These are phyloP conservation scores for Nicotiana rustica DNA, from an alignment of 305 asterid species.

Conservation along the genomic window DNA sequence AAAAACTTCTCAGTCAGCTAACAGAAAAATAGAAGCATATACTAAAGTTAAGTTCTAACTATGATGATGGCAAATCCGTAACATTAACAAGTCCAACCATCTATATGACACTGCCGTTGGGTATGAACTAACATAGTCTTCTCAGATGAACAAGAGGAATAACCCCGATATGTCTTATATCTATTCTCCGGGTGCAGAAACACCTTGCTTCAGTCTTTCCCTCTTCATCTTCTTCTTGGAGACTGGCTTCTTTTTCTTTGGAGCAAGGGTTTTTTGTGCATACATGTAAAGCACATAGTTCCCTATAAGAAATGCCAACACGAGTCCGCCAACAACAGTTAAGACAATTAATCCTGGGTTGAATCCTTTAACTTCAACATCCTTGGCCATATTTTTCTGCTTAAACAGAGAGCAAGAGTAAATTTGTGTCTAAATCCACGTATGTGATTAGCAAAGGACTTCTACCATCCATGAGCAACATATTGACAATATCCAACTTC, in stretches of 20 bases:
- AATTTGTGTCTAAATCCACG: not conserved
- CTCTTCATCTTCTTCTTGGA: constrained; percentile 96
- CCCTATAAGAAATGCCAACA: constrained; percentile 76
- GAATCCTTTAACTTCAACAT: constrained; percentile 62
- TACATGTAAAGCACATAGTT: constrained; percentile 72
- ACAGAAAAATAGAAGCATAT: not conserved
- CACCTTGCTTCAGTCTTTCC: constrained; percentile 93
- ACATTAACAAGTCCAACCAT: constrained; percentile 1
- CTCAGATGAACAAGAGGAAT: not conserved
- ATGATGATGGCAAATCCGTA: not conserved
- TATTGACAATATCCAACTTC: not conserved
- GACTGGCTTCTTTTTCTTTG: constrained; percentile 89
- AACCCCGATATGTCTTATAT: not conserved
- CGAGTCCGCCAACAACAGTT: constrained; percentile 72
- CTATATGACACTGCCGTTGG: not conserved
- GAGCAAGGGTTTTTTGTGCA: constrained; percentile 87
- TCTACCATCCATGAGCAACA: not conserved
- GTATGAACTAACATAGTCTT: not conserved
- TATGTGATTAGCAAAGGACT: not conserved
- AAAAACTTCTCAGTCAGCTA: not conserved
- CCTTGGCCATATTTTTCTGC: constrained; percentile 58
- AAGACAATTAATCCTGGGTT: constrained; percentile 88
- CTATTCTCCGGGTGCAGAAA: constrained; percentile 93
- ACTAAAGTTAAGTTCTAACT: constrained; percentile 25
- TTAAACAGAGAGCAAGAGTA: constrained; percentile 37